phyloP scores from a whole-genome alignment of 257 asterid genomes.

The Gentiana dahurica region DNA sequence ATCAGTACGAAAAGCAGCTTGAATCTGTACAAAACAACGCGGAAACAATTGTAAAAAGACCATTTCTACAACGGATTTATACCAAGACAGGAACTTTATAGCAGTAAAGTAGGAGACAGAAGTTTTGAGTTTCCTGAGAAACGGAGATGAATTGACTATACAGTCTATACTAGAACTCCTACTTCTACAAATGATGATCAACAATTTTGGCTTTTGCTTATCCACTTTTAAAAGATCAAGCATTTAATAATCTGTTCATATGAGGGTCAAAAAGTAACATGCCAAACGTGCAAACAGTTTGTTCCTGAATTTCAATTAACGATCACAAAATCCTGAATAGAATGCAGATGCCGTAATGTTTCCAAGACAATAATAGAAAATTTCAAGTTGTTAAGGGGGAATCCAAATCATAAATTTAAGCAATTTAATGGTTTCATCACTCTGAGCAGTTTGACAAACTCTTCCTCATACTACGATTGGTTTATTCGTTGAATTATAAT shows the following conservation, averaged over 20 bases:
- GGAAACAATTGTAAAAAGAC: not conserved
- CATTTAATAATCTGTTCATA: not conserved
- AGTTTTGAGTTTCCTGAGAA: not conserved
- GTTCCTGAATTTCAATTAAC: not conserved
- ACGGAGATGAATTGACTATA: not conserved
- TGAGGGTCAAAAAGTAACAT: not conserved
- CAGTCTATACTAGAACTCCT: not conserved
- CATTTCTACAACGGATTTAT: not conserved
- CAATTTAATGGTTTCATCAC: no score
- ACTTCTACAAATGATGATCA: not conserved
- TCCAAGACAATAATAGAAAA: not conserved
- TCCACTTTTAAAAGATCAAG: no score
- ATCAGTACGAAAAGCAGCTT: slow-evolving; percentile 50
- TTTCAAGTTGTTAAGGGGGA: not conserved
- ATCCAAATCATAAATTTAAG: no score
- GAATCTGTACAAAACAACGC: slow-evolving; percentile 19
- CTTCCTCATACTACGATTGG: no score
- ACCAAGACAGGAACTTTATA: no score
- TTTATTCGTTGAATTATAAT: no score
- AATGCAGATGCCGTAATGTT: not conserved
- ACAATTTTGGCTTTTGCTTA: no score
- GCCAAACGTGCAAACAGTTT: not conserved
- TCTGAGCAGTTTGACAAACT: no score
- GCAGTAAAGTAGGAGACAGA: no score
- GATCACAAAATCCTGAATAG: not conserved